Percentiles rank a stretch among this genome's conserved stretches.
These are phyloP conservation scores for Xylaria arbuscula DNA, from an alignment of 2,329 filamentous ascomycete genomes.

Conservation along the genomic window DNA sequence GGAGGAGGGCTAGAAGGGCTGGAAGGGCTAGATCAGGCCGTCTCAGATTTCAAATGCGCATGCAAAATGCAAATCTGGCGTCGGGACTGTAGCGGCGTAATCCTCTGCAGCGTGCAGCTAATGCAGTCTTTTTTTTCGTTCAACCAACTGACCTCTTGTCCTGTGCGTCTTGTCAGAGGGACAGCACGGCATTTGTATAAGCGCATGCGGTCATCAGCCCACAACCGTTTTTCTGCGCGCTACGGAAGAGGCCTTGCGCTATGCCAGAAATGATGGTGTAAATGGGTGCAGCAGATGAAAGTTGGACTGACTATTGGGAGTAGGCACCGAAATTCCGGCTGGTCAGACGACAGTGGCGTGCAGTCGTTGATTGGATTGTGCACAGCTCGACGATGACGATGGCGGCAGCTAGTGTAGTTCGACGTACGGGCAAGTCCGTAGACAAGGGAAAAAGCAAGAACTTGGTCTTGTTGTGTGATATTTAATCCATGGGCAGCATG, in stretches of 20 bases:
- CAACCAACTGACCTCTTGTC: constrained; percentile 25
- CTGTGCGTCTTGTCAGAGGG: constrained; percentile 27
- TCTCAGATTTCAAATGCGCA: constrained; percentile 38
- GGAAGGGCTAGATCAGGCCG: constrained; percentile 31
- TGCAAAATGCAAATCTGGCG: constrained; percentile 30
- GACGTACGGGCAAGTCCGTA: constrained; percentile 2
- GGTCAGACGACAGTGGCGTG: constrained; percentile 30
- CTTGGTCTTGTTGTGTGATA: constrained; percentile 2
- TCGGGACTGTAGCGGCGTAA: constrained; percentile 26
- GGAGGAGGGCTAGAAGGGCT: constrained; percentile 24
- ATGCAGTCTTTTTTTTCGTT: constrained; percentile 14
- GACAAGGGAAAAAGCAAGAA: constrained; percentile 1
- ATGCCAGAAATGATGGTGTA: not conserved
- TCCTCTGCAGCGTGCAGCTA: constrained; percentile 22
- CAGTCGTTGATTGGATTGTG: constrained; percentile 12
- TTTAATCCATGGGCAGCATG: not conserved
- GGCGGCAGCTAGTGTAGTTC: not conserved
- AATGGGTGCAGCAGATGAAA: not conserved
- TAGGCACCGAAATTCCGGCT: constrained; percentile 28
- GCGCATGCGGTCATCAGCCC: constrained; percentile 36
- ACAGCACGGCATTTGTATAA: constrained; percentile 31
- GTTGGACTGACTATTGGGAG: constrained; percentile 3
- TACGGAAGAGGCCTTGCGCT: constrained; percentile 2
- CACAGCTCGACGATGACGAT: not conserved
- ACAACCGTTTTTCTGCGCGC: constrained; percentile 22